phyloP scores from a whole-genome alignment of 768 basidiomycete species.

The Russula sp. region DNA sequence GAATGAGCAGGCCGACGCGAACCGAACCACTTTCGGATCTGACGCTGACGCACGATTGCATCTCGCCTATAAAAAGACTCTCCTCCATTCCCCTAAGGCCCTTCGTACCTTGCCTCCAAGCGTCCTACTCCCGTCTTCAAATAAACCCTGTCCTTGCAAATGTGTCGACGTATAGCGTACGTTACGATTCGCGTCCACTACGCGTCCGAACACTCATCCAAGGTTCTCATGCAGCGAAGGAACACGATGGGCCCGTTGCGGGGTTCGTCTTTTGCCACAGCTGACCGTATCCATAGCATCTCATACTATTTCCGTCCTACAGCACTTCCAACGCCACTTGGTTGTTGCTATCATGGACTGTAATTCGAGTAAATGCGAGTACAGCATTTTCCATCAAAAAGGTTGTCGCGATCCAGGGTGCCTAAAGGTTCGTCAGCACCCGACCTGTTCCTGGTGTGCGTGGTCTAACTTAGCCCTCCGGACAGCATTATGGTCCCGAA shows the following conservation, averaged over 20 bases:
- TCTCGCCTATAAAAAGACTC: constrained; percentile 15
- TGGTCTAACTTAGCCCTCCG: background rate
- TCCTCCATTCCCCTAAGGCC: background rate
- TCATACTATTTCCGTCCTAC: constrained; percentile 16
- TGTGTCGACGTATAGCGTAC: constrained; percentile 77
- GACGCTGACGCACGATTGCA: background rate
- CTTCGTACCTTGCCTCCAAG: constrained; percentile 9
- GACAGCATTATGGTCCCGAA: constrained; percentile 60
- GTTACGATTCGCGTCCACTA: constrained; percentile 29
- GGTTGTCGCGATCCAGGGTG: constrained; percentile 51
- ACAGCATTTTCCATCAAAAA: constrained; percentile 54
- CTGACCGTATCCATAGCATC: background rate
- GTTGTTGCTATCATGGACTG: constrained; percentile 74
- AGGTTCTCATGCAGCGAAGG: constrained; percentile 49
- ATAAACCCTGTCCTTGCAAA: constrained; percentile 27
- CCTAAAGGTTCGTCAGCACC: constrained; percentile 42
- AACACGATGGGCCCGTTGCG: constrained; percentile 67
- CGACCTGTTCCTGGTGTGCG: background rate
- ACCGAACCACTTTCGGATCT: constrained; percentile 20
- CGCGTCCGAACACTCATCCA: constrained; percentile 18
- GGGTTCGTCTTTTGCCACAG: constrained; percentile 37
- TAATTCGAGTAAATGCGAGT: constrained; percentile 55
- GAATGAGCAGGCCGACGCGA: background rate
- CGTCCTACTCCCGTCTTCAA: background rate
- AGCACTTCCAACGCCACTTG: constrained; percentile 78